Conservation (phyloP, 306 rosid species). For the Quercus rubra region DNA sequence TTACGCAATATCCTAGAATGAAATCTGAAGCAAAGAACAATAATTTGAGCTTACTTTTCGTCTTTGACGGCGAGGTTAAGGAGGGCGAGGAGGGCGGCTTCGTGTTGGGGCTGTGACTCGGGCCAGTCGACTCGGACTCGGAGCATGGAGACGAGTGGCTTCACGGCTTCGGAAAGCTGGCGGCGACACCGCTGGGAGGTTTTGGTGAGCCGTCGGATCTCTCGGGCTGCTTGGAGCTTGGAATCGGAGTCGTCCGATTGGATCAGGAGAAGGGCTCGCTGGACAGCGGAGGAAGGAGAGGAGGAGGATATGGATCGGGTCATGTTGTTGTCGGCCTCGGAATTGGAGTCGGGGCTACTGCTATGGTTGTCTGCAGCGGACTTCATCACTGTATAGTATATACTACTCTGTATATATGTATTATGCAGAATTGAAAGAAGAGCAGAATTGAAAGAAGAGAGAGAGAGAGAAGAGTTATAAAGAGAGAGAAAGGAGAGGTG, state of each 20-base stretch:
- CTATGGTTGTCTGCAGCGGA: neutral
- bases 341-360: slow-evolving; percentile 4
- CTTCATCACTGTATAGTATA: neutral
- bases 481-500: slow-evolving; percentile 8
- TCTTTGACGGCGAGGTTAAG: slow-evolving; percentile 97
- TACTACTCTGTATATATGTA: no score
- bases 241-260: slow-evolving; percentile 53
- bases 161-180: slow-evolving; percentile 60
- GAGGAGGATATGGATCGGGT: slow-evolving; percentile 8
- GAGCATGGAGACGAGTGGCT: slow-evolving; percentile 66
- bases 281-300: slow-evolving; percentile 47
- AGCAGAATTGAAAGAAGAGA: neutral
- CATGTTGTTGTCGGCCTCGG: slow-evolving; percentile 24
- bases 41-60: slow-evolving; percentile 54
- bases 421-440: neutral
- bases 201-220: slow-evolving; percentile 86
- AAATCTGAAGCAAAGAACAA: no score
- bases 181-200: slow-evolving; percentile 90
- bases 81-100: slow-evolving; percentile 82
- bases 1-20: no score
- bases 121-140: slow-evolving; percentile 53
- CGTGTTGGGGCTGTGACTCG: slow-evolving; percentile 37
- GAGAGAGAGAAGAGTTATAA: slow-evolving; percentile 3
- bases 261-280: slow-evolving; percentile 59
- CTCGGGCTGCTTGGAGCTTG: slow-evolving; percentile 67